Conservation (phyloP, 2,329 filamentous ascomycete genomes). For the Metarhizium sp. region DNA sequence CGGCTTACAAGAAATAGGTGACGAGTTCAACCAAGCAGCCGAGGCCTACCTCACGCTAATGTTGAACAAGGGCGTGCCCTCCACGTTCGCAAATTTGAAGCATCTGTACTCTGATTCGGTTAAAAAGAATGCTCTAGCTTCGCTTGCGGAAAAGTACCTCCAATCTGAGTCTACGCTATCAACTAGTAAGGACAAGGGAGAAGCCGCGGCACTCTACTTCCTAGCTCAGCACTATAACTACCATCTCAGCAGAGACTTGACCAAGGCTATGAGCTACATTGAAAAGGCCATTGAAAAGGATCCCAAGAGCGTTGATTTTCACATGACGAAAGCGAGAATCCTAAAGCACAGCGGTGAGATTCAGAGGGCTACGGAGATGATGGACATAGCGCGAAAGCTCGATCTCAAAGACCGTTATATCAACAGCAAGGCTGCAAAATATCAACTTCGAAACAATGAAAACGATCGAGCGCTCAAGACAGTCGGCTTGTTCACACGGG, state of each 20-base stretch:
- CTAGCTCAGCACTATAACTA: conserved; percentile 97
- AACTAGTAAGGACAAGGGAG: conserved; percentile 46
- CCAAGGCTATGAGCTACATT: conserved; percentile 72
- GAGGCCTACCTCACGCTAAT: conserved; percentile 73
- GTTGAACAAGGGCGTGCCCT: conserved; percentile 88
- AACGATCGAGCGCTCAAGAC: conserved; percentile 79
- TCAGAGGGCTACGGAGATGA: conserved; percentile 70
- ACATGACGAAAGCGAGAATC: conserved; percentile 93
- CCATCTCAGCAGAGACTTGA: conserved; percentile 71
- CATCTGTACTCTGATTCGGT: conserved; percentile 70
- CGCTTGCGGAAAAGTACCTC: conserved; percentile 71
- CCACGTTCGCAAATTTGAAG: conserved; percentile 94
- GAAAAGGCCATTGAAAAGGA: conserved; percentile 75
- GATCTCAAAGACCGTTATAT: conserved; percentile 93
- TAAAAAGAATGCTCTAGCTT: conserved; percentile 70
- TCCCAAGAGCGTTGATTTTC: conserved; percentile 76
- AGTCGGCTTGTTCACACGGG: conserved; percentile 88
- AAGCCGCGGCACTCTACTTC: conserved; percentile 80
- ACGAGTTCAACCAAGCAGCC: conserved; percentile 70
- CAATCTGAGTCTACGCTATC: conserved; percentile 44
- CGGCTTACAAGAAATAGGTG: conserved; percentile 35
- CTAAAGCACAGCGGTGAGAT: conserved; percentile 82
- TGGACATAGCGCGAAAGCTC: conserved; percentile 78
- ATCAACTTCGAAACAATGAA: conserved; percentile 86
- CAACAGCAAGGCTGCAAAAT: conserved; percentile 97